Evolutionary conservation across 2,329 filamentous ascomycete species (phyloP), one percentile per base, ranked within the genome.

Genomic region (Pseudogymnoascus verrucosus): DNA sequence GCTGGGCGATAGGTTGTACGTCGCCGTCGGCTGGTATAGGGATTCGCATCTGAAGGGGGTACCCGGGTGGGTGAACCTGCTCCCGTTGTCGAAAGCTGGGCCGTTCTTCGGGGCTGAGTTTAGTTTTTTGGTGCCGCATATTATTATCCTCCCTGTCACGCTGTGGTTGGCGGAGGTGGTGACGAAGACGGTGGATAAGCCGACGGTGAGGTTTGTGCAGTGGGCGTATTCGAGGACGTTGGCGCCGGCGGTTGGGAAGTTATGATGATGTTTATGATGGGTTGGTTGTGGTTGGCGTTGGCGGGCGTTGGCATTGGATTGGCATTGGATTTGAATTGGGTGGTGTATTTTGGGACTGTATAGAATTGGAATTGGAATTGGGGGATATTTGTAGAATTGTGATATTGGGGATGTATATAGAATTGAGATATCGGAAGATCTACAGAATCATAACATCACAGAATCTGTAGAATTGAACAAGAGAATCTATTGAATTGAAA

Each of bases 1-100:
- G 0, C 61, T 88, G 1, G 86, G 85, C 3, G 85, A 90, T 70
- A 77, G 87, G 40, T 23, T 90, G 1, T 89, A 89, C 72, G 78
- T 82, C 4, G 83, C 84, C 6, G 78, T 79, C 0, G 87, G 88
- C 8, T 86, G 82, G 76, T 69, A 74, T 3, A 79, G 80, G 54
- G 74, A 78, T 1, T 2, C 26, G 10, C 31, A 59, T 10, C 16
- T 34, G 14, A 21, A 8, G 12, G 31, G 2, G 7, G n/a, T 34
- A 4, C 26, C 26, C 1, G 51, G 26, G 6, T 59, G 31, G 26
- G 16, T 59, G 5, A 59, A 59, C 26, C 51, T 59, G n/a, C 3
- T 59, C 19, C 51, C 51, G 12, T 16, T 59, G 5, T 6, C 51
- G 16, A 28, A 34, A 5, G 26, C 26, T n/a, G 51, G 51, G 10